These are phyloP conservation scores for Neonectria ditissima DNA, from an alignment of 2,329 filamentous ascomycete genomes.

Conservation along the genomic window DNA sequence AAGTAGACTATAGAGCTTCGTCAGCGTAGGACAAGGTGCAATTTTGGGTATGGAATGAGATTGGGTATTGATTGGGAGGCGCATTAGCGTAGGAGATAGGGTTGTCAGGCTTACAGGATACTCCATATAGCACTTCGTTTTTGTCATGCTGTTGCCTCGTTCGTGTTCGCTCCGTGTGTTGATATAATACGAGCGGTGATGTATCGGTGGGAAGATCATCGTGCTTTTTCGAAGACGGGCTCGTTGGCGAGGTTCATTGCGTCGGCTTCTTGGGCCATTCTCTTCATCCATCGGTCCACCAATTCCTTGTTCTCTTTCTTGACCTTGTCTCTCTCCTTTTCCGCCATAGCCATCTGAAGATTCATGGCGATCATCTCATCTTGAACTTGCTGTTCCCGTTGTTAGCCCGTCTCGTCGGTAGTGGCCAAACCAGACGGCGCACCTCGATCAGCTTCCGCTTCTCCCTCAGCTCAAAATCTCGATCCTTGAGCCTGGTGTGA, in stretches of 20 bases:
- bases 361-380: slow-evolving; percentile 92
- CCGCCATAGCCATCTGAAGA: slow-evolving; percentile 87
- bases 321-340: slow-evolving; percentile 78
- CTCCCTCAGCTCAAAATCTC: slow-evolving; percentile 85
- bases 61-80: slow-evolving; percentile 34
- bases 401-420: slow-evolving; percentile 24
- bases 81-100: slow-evolving; percentile 37
- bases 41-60: slow-evolving; percentile 34
- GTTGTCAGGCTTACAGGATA: slow-evolving; percentile 48
- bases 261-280: slow-evolving; percentile 87
- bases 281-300: slow-evolving; percentile 90
- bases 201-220: slow-evolving; percentile 31
- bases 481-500: slow-evolving; percentile 77
- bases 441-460: slow-evolving; percentile 87
- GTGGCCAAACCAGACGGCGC: slow-evolving; percentile 21
- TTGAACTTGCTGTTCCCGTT: slow-evolving; percentile 74
- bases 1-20: slow-evolving; percentile 60
- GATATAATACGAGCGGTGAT: slow-evolving; percentile 3
- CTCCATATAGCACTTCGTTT: slow-evolving; percentile 47
- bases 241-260: slow-evolving; percentile 81
- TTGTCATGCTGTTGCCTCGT: slow-evolving; percentile 22
- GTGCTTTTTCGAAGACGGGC: slow-evolving; percentile 49
- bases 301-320: slow-evolving; percentile 88
- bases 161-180: slow-evolving; percentile 11
- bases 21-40: slow-evolving; percentile 45